phyloP scores from a whole-genome alignment of 352 stramenopile genomes.

The Halophytophthora batemanensis region DNA sequence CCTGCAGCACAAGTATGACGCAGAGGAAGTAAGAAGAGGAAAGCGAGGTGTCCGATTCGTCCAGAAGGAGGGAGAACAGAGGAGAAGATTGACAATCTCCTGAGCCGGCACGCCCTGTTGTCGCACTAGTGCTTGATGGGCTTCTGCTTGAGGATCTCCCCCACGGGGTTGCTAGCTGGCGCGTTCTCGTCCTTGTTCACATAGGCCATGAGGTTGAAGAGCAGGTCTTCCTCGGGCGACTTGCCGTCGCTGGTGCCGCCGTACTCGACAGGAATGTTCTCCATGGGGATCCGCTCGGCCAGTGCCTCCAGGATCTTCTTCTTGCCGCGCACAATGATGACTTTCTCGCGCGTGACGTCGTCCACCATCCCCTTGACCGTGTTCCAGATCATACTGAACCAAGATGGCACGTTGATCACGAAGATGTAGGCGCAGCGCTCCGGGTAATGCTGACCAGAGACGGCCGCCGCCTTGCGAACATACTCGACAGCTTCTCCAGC shows the following conservation, averaged over 20 bases:
- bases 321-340: constrained; percentile 85
- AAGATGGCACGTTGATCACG: constrained; percentile 93
- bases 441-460: constrained; percentile 92
- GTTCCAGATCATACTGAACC: constrained; percentile 93
- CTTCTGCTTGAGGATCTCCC: constrained; percentile 42
- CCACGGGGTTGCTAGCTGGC: constrained; percentile 53
- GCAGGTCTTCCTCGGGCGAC: constrained; percentile 61
- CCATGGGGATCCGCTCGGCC: constrained; percentile 59
- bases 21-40: too few species aligned
- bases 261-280: constrained; percentile 83
- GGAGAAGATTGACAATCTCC: too few species aligned
- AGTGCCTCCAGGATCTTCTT: constrained; percentile 82
- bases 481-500: constrained; percentile 86
- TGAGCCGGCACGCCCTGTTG: too few species aligned
- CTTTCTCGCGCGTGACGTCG: constrained; percentile 92
- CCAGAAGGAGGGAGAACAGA: too few species aligned
- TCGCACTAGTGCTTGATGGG: constrained; percentile 39
- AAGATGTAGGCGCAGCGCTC: constrained; percentile 92
- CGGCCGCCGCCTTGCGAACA: constrained; percentile 60
- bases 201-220: constrained; percentile 75
- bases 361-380: constrained; percentile 91
- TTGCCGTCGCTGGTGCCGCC: constrained; percentile 60
- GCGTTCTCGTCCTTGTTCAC: constrained; percentile 65
- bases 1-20: too few species aligned
- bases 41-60: too few species aligned